phyloP scores from a whole-genome alignment of 108 stramenopile species.

The Skeletonema grethae region DNA sequence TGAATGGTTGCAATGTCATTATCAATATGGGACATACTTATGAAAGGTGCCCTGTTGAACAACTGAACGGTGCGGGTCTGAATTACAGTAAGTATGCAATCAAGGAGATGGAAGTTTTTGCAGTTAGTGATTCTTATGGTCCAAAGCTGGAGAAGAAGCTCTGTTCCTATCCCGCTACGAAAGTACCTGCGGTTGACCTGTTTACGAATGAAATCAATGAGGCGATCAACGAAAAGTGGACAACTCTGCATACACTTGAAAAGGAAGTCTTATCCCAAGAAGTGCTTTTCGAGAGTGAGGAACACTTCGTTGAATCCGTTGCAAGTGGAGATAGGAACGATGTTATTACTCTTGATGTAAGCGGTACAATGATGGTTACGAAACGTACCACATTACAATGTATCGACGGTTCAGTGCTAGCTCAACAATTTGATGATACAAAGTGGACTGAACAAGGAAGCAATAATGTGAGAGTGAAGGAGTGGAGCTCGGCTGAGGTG shows the following conservation, averaged over 20 bases:
- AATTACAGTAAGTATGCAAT: too few species aligned
- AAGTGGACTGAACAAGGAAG: neutral
- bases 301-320: slow-evolving; percentile 1
- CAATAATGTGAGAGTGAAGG: neutral
- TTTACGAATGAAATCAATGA: slow-evolving; percentile 33
- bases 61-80: slow-evolving; percentile 1
- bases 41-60: neutral
- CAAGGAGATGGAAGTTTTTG: slow-evolving; percentile 32
- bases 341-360: slow-evolving; percentile 3
- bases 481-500: slow-evolving; percentile 23
- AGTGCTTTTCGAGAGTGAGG: slow-evolving; percentile 22
- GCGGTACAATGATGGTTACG: slow-evolving; percentile 5
- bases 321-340: slow-evolving; percentile 9
- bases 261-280: slow-evolving; percentile 7
- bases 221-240: slow-evolving; percentile 20
- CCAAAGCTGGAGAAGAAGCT: neutral
- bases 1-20: neutral
- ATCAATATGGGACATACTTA: neutral
- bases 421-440: neutral
- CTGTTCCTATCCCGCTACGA: neutral
- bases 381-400: neutral
- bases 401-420: neutral
- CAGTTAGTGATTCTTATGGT: neutral
- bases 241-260: neutral
- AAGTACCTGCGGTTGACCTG: neutral